Base-by-base conservation (phyloP, 2,329 filamentous ascomycete species). In the Nectriaceae sp. region DNA sequence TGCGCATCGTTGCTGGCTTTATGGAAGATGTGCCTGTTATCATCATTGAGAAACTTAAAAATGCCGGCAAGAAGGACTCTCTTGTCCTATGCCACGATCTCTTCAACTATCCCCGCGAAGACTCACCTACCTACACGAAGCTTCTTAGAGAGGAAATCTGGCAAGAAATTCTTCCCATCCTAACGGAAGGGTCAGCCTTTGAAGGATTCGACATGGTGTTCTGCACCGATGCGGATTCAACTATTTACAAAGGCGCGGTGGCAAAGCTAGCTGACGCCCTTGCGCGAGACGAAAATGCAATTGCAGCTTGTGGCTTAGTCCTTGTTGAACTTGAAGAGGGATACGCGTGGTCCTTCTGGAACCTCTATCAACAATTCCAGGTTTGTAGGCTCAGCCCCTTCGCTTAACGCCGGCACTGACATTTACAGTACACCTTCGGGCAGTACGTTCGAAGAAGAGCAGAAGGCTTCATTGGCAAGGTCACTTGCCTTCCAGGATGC, bases 261-360 rank as follows among this genome's bases (percentile, higher is more conserved):
- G 52, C 49, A 1, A 45, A 49, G 1, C 18, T 59, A 3, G 54
- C 56, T 0, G 51, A 59, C 11, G 54, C 52, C 0, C 33, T 59
- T n/a, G 56, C 54, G 0, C 29, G 56, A 2, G 56, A 59, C 13
- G 26, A 54, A 2, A 51, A 60, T 8, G 56, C 56, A 0, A 57
- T 59, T 6, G 56, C 56, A 6, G 56, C 56, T 3, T 59, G 56
- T 43, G 56, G 56, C 0, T 22, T 59, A 3, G 56, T 59, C 0
- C 40, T 59, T 1, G 56, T 59, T 5, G 56, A 59, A 16, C 33
- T 59, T 5, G 56, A 59, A 11, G 56, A 56, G 1, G 56, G 56
- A 2, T 57, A 38, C 8, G 56, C 60, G 10, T 59, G 56, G 56
- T 59, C 56, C 0, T 55, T 60, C 10, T 59, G 56, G 56, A 59